phyloP scores from a whole-genome alignment of 345 rosid genomes.

The Gossypium anomalum region DNA sequence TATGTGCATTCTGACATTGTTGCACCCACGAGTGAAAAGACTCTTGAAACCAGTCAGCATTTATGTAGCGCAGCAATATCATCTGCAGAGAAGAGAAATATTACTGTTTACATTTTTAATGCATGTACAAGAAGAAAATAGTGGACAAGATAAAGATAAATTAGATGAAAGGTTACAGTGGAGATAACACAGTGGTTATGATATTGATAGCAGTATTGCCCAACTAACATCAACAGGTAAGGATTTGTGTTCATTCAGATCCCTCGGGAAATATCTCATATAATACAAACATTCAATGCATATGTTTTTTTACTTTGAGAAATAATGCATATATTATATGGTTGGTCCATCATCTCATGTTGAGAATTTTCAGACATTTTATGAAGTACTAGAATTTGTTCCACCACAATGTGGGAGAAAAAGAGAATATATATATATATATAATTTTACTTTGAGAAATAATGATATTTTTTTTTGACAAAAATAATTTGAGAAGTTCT shows the following conservation, averaged over 20 bases:
- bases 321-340: not conserved
- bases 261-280: not conserved
- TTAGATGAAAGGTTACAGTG: not conserved
- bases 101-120: constrained; percentile 14
- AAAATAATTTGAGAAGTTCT: too few relatives aligned
- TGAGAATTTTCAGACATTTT: not conserved
- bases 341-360: not conserved
- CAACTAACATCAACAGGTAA: constrained; percentile 1
- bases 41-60: constrained; percentile 57
- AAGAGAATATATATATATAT: too few relatives aligned
- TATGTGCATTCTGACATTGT: constrained; percentile 56
- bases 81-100: constrained; percentile 49
- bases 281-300: not conserved
- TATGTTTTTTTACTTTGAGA: too few relatives aligned
- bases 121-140: constrained; percentile 1
- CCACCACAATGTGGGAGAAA: too few relatives aligned
- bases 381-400: not conserved
- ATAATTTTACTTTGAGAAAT: too few relatives aligned
- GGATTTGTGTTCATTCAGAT: constrained; percentile 1
- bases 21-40: constrained; percentile 64
- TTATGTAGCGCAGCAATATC: constrained; percentile 60
- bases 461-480: too few relatives aligned
- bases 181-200: not conserved
- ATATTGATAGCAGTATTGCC: not conserved
- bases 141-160: not conserved